Evolutionary conservation across 441 rosid species (phyloP).

Genomic region (Pelargonium citronellum): DNA sequence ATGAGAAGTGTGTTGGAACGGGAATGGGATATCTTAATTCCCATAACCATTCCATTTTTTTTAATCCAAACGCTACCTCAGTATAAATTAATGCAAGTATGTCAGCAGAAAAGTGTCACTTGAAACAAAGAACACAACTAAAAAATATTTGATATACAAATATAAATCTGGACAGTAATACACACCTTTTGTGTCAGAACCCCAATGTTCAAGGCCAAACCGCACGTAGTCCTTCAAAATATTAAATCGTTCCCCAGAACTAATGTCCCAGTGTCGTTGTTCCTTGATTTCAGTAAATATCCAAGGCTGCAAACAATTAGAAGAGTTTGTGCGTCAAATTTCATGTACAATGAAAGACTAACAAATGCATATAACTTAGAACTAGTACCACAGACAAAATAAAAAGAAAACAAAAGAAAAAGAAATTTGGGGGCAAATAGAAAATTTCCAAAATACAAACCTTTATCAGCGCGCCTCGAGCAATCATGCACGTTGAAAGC

Average conservation of each 20-base stretch:
- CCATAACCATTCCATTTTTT: too few species aligned
- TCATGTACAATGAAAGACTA: not conserved
- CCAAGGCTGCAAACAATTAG: constrained; percentile 73
- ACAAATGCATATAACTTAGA: not conserved
- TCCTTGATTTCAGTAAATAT: constrained; percentile 91
- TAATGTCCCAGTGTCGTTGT: constrained; percentile 93
- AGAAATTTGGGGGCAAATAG: constrained; percentile 1
- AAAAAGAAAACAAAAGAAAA: not conserved
- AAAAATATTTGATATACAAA: not conserved
- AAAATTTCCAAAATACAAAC: constrained; percentile 27
- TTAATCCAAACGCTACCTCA: not conserved
- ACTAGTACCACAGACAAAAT: not conserved
- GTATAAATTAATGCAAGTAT: not conserved
- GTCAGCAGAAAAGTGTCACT: not conserved
- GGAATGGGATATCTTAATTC: too few species aligned
- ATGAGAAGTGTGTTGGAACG: too few species aligned
- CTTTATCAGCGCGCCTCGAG: constrained; percentile 87
- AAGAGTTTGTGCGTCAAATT: not conserved
- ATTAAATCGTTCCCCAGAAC: constrained; percentile 67
- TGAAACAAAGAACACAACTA: not conserved
- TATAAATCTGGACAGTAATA: not conserved
- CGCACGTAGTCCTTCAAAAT: constrained; percentile 74
- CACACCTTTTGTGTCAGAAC: constrained; percentile 81
- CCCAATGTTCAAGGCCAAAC: constrained; percentile 92
- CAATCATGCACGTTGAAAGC: constrained; percentile 81